phyloP scores from a whole-genome alignment of 768 basidiomycete species.

The Tephrocybe rancida region DNA sequence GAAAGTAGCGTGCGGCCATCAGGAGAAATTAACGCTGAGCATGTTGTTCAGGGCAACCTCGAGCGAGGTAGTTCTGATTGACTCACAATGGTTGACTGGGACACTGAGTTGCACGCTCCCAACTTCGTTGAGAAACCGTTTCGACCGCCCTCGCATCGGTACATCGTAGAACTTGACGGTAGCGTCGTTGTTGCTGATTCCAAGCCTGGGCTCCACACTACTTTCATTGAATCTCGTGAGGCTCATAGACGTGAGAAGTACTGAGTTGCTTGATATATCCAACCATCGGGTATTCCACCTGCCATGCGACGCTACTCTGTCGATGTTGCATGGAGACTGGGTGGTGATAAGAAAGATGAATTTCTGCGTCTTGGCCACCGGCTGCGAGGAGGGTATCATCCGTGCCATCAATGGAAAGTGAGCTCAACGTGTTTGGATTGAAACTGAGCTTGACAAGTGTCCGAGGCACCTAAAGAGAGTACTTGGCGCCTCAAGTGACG shows the following conservation, averaged over 20 bases:
- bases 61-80: neutral
- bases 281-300: constrained; percentile 48
- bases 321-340: constrained; percentile 30
- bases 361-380: constrained; percentile 73
- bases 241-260: constrained; percentile 66
- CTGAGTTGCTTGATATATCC: constrained; percentile 84
- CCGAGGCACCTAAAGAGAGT: constrained; percentile 38
- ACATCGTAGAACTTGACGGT: constrained; percentile 82
- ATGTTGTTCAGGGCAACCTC: constrained; percentile 10
- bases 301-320: constrained; percentile 47
- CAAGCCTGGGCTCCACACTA: constrained; percentile 73
- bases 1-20: constrained; percentile 86
- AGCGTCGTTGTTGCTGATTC: constrained; percentile 86
- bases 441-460: constrained; percentile 57
- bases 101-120: constrained; percentile 63
- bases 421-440: constrained; percentile 64
- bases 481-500: constrained; percentile 6
- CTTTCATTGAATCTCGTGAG: constrained; percentile 62
- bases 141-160: constrained; percentile 46
- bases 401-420: constrained; percentile 51
- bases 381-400: constrained; percentile 70
- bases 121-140: constrained; percentile 46
- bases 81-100: constrained; percentile 81
- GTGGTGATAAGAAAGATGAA: constrained; percentile 58
- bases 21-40: constrained; percentile 83